Percentiles rank a stretch among this genome's conserved stretches.
Evolutionary conservation across 139 green algal species (phyloP).

Genomic region (Coelastrella sp.): DNA sequence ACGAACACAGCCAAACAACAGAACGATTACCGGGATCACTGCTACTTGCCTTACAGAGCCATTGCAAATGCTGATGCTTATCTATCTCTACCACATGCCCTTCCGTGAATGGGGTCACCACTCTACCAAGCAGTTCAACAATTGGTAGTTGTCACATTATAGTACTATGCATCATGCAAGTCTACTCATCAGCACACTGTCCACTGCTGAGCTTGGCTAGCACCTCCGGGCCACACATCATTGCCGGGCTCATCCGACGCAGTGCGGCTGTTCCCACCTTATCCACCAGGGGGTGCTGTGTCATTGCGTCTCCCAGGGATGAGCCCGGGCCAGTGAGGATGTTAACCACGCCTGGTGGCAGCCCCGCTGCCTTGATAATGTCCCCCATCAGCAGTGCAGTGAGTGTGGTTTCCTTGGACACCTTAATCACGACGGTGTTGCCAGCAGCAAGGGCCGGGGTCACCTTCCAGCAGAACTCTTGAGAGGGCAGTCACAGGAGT

Average conservation of each 20-base stretch:
- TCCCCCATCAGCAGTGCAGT: constrained; percentile 63
- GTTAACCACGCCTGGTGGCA: constrained; percentile 83
- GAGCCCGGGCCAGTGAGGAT: constrained; percentile 73
- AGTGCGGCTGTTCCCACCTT: not conserved
- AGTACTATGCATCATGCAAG: no score
- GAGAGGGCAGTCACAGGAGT: constrained; percentile 14
- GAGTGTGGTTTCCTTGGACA: constrained; percentile 46
- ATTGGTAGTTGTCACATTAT: no score
- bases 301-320: constrained; percentile 66
- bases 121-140: no score
- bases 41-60: no score
- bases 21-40: not conserved
- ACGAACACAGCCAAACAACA: not conserved
- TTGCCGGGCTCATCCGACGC: not conserved
- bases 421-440: constrained; percentile 65
- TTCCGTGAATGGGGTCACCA: no score
- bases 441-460: constrained; percentile 57
- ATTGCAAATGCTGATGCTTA: no score
- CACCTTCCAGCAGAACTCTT: constrained; percentile 59
- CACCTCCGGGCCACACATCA: not conserved
- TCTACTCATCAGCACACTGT: no score
- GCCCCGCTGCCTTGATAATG: constrained; percentile 66
- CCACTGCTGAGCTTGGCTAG: no score
- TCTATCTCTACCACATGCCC: no score
- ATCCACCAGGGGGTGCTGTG: constrained; percentile 47